Conservation (phyloP, 2,329 filamentous ascomycete species). For the Colletotrichum echinochloae region DNA sequence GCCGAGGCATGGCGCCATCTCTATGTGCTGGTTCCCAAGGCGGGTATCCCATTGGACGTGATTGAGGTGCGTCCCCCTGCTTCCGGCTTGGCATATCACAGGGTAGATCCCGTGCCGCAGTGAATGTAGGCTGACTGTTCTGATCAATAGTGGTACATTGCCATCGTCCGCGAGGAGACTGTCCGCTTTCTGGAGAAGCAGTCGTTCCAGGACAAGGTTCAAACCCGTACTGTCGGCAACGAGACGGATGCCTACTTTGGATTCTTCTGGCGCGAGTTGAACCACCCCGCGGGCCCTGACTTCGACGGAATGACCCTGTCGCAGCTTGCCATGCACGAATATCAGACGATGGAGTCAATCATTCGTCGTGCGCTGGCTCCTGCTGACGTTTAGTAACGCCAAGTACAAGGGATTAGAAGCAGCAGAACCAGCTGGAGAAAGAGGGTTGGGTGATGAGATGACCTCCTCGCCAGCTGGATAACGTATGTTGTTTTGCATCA, state of each 20-base stretch:
- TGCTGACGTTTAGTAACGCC: constrained; percentile 17
- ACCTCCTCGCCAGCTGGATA: neutral
- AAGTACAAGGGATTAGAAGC: constrained; percentile 1
- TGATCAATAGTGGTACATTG: constrained; percentile 65
- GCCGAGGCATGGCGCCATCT: constrained; percentile 64
- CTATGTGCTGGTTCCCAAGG: constrained; percentile 64
- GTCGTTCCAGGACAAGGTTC: constrained; percentile 56
- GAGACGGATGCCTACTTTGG: constrained; percentile 62
- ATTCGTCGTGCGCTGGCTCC: constrained; percentile 56
- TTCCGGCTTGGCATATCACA: constrained; percentile 1
- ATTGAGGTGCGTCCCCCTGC: constrained; percentile 60
- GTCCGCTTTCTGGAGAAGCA: constrained; percentile 54
- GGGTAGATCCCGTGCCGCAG: neutral
- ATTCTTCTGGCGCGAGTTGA: constrained; percentile 63
- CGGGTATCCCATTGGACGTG: constrained; percentile 62
- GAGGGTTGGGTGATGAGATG: constrained; percentile 1
- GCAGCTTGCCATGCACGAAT: constrained; percentile 59
- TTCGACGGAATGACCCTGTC: constrained; percentile 64
- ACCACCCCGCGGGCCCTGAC: constrained; percentile 52
- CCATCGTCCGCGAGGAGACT: constrained; percentile 66
- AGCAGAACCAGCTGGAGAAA: neutral
- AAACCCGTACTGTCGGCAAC: constrained; percentile 49
- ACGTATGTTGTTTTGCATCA: constrained; percentile 5
- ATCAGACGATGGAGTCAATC: constrained; percentile 61
- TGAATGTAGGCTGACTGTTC: constrained; percentile 37